These are phyloP conservation scores for Aureobasidium namibiae DNA, from an alignment of 2,329 filamentous ascomycete species.

Conservation along the genomic window DNA sequence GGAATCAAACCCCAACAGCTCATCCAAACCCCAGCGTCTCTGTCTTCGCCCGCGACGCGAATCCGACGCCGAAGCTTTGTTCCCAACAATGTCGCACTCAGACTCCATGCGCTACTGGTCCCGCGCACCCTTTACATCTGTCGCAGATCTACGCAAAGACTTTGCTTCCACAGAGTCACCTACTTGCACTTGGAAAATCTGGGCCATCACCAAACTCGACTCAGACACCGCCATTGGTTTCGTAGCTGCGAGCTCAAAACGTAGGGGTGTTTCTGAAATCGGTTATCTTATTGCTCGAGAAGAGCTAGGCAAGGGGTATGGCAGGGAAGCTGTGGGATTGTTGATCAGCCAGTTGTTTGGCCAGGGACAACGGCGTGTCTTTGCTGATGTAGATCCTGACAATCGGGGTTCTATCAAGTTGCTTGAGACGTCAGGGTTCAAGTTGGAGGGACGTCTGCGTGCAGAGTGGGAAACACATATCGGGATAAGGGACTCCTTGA, in stretches of 20 bases:
- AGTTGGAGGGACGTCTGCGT: not conserved
- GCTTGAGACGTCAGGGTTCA: not conserved
- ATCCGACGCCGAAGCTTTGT: not conserved
- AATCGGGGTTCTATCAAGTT: not conserved
- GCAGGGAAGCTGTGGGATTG: not conserved
- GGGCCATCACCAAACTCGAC: not conserved
- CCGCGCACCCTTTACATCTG: not conserved
- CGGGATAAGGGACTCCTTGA: not conserved
- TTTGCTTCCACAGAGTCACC: not conserved
- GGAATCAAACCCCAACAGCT: too few species aligned
- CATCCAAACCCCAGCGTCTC: not conserved
- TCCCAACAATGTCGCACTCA: not conserved
- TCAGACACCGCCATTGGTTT: not conserved
- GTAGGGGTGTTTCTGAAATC: not conserved
- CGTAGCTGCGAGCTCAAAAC: not conserved
- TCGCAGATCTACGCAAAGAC: not conserved
- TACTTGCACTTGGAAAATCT: not conserved
- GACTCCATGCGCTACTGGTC: not conserved
- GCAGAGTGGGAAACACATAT: constrained; percentile 1
- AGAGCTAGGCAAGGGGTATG: not conserved
- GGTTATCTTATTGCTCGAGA: not conserved
- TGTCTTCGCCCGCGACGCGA: not conserved
- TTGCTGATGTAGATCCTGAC: not conserved
- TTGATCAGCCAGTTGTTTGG: not conserved
- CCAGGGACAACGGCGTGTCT: not conserved